Percentiles rank a stretch among this genome's conserved stretches.
Conservation (phyloP, 2,329 filamentous ascomycete genomes). For the Microsporum audouinii region DNA sequence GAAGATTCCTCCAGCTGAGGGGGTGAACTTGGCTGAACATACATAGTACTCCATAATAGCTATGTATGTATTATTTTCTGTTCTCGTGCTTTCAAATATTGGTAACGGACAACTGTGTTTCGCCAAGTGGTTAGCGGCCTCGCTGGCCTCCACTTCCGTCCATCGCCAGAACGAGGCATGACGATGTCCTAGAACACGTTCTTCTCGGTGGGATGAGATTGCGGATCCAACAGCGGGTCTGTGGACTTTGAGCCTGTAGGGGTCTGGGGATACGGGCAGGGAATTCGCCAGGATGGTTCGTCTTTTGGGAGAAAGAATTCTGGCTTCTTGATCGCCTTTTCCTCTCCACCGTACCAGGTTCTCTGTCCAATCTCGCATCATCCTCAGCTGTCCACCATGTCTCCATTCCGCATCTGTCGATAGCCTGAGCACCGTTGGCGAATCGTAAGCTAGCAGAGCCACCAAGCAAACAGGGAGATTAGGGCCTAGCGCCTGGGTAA, state of each 20-base stretch:
- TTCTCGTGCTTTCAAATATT: too few species aligned
- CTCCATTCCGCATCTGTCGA: neutral
- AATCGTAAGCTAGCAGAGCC: neutral
- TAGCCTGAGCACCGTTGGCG: neutral
- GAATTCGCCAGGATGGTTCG: neutral
- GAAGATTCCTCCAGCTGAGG: neutral
- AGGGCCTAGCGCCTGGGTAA: neutral
- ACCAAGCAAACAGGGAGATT: neutral
- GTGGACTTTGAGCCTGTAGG: neutral
- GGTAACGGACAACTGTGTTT: neutral
- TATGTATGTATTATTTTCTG: too few species aligned
- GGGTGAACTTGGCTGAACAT: neutral
- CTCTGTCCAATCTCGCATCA: neutral
- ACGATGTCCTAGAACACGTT: conserved; percentile 1
- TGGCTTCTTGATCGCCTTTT: neutral
- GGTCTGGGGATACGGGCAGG: neutral
- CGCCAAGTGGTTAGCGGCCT: conserved; percentile 1
- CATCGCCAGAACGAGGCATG: neutral
- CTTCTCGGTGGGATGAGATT: neutral
- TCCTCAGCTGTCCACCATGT: neutral
- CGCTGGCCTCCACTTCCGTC: neutral
- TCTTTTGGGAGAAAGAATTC: neutral
- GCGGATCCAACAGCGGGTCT: neutral
- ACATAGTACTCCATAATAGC: neutral
- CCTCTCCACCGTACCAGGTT: neutral